These are phyloP conservation scores for Gossypium sturtianum DNA, from an alignment of 345 rosid species.

Conservation along the genomic window DNA sequence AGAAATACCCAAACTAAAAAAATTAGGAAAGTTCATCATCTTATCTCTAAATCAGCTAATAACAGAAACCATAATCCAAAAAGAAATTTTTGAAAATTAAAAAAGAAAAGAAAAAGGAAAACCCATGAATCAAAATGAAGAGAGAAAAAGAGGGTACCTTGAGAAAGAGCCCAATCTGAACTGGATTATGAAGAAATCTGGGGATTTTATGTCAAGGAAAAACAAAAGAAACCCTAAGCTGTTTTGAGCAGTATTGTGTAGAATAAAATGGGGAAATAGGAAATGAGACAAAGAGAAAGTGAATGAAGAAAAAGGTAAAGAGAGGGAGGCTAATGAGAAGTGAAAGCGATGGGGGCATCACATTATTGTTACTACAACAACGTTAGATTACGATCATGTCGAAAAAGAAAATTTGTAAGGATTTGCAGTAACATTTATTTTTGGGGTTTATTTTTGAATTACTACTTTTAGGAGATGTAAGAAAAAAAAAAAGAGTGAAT, in stretches of 20 bases:
- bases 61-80: background rate
- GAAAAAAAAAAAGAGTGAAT: background rate
- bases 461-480: background rate
- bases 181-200: conserved; percentile 10
- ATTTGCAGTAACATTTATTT: background rate
- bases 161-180: background rate
- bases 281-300: conserved; percentile 13
- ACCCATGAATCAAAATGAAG: background rate
- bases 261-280: background rate
- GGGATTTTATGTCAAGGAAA: background rate
- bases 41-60: background rate
- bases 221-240: conserved; percentile 5
- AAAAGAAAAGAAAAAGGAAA: background rate
- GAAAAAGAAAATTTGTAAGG: background rate
- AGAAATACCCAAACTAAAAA: background rate
- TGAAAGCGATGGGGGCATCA: conserved; percentile 13
- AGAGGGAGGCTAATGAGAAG: background rate
- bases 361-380: background rate
- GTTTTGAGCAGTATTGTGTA: background rate
- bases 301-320: background rate
- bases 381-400: conserved; percentile 10
- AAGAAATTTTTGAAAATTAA: background rate
- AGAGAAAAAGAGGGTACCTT: conserved; percentile 15
- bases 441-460: background rate
- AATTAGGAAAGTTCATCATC: background rate